Percentiles rank a stretch among this genome's conserved stretches.
Conservation (phyloP, 371 early-diverging fungal species). For the Blakeslea trispora region DNA sequence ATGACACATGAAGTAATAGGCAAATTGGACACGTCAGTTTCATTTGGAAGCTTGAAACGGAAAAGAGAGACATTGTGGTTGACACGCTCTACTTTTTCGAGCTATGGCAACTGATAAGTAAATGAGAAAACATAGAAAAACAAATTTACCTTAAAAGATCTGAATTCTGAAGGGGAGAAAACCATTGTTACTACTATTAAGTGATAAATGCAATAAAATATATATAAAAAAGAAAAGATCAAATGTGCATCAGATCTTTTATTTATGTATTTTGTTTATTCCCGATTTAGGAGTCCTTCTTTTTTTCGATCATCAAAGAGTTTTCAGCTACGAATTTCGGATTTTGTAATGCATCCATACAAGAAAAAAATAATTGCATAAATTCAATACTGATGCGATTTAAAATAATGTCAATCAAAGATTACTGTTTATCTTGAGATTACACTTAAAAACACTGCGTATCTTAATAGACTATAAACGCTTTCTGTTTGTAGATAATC, state of each 20-base stretch:
- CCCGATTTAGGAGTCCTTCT: no score
- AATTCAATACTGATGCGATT: no score
- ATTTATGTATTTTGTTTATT: no score
- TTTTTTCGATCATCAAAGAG: no score
- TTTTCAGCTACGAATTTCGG: no score
- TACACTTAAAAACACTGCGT: no score
- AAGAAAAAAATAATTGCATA: no score
- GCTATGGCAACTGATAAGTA: constrained; percentile 1
- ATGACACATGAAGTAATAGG: constrained; percentile 83
- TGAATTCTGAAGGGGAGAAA: constrained; percentile 26
- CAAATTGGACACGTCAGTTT: constrained; percentile 64
- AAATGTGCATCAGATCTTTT: not conserved
- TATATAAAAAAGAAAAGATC: not conserved
- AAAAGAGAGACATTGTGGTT: constrained; percentile 82
- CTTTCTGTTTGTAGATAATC: no score
- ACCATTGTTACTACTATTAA: constrained; percentile 14
- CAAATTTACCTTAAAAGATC: constrained; percentile 15
- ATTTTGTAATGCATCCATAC: no score
- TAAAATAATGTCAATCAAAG: no score
- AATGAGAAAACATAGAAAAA: not conserved
- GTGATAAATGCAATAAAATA: constrained; percentile 1
- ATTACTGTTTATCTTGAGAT: no score
- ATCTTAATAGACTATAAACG: no score
- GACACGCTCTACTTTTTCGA: constrained; percentile 41
- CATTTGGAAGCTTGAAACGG: constrained; percentile 77